A percentile compares a stretch with the other conserved stretches of the same genome.
These are phyloP conservation scores for Polychytrium aggregatum DNA, from an alignment of 192 early-diverging fungal genomes.

Conservation along the genomic window DNA sequence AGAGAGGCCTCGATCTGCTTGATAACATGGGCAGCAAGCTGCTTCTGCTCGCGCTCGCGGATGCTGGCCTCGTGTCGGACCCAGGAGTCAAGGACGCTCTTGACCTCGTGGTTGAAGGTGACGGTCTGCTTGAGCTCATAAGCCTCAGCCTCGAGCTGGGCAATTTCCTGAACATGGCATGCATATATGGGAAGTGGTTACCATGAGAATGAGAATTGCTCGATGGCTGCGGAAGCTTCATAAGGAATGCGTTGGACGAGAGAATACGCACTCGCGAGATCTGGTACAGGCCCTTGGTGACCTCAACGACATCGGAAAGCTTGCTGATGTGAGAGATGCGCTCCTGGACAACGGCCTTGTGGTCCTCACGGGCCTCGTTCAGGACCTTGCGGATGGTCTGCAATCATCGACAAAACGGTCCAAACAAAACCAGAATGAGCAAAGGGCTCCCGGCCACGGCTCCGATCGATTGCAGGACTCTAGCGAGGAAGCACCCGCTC, in stretches of 20 bases:
- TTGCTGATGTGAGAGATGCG: slow-evolving; percentile 83
- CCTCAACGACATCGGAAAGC: slow-evolving; percentile 86
- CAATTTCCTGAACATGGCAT: slow-evolving; percentile 55
- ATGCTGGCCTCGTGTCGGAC: slow-evolving; percentile 89
- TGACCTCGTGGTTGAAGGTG: slow-evolving; percentile 67
- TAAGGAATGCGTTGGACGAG: no score
- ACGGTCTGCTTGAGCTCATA: slow-evolving; percentile 91
- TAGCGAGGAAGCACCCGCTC: no score
- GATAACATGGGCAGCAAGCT: slow-evolving; percentile 74
- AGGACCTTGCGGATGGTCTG: slow-evolving; percentile 75
- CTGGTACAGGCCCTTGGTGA: slow-evolving; percentile 85
- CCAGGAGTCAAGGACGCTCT: slow-evolving; percentile 88
- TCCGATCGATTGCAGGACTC: no score
- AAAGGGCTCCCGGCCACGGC: no score
- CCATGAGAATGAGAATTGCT: not conserved
- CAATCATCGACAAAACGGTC: slow-evolving; percentile 7
- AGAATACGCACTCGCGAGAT: slow-evolving; percentile 64
- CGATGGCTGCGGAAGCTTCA: not conserved
- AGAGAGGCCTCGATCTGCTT: slow-evolving; percentile 62
- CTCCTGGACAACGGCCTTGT: slow-evolving; percentile 81
- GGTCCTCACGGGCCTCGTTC: slow-evolving; percentile 73
- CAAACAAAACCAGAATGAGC: no score
- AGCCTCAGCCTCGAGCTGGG: slow-evolving; percentile 84
- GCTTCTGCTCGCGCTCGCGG: slow-evolving; percentile 88
- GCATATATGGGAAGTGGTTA: not conserved